Evolutionary conservation across 139 green algal species (phyloP), one percentile per base, ranked within the genome.

Genomic region (Eudorina sp.): DNA sequence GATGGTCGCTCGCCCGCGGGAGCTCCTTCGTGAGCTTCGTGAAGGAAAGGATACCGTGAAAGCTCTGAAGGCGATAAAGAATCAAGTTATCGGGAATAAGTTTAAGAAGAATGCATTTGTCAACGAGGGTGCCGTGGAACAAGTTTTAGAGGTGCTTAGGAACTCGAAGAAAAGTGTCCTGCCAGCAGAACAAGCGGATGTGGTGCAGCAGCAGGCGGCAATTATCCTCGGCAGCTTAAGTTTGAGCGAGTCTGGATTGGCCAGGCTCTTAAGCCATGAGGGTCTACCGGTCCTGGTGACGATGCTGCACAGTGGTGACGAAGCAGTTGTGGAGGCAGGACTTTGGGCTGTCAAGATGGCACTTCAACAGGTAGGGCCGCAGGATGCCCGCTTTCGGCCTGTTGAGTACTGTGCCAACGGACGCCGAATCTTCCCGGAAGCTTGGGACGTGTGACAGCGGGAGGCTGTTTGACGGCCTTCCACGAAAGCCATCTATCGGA

Each of bases 311-410:
- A 76, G 46, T 66, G 41, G 40, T 8, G 38, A 86, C 6, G 45
- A 36, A 23, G 40, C 27, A 2, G 68, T 87, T 0, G 78, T 87
- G 21, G 77, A 86, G 51, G 77, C 77, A 1, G 77, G 77, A 1
- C 76, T 90, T 31, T 80, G 86, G 23, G 66, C 86, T 6, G 38
- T 87, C 19, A 90, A 90, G 64, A 66, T 90, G 38, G 36, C 58
- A 6, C 4, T 88, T 0, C 68, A 88, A 11, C 83, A 88, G 83
- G 68, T 72, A 36, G n/a, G n/a, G n/a, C n/a, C n/a, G n/a, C n/a
- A n/a, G n/a, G n/a, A n/a, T n/a, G n/a, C n/a, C n/a, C n/a, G n/a
- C n/a, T n/a, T n/a, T n/a, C n/a, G n/a, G n/a, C n/a, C n/a, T n/a
- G n/a, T n/a, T n/a, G n/a, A n/a, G n/a, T n/a, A n/a, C n/a, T n/a